Evolutionary conservation across 164 flowering plant genomes (phyloP), one percentile per base, ranked within the genome.

Genomic region (Euptelea pleiosperma): DNA sequence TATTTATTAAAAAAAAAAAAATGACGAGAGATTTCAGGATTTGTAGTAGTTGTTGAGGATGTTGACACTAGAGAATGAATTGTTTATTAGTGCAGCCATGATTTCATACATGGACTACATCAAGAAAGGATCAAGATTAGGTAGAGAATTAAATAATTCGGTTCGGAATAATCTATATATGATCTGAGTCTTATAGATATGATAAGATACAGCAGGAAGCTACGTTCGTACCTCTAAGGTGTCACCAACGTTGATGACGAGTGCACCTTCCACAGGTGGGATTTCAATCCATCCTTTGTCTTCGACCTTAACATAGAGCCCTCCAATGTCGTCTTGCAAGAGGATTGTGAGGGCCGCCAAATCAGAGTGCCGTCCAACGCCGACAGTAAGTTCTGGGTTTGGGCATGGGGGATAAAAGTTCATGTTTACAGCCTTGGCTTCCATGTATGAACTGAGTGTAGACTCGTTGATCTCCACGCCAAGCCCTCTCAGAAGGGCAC

Each of bases 161-260:
- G n/a, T n/a, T n/a, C n/a, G n/a, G n/a, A n/a, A n/a, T n/a, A n/a
- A n/a, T n/a, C n/a, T n/a, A n/a, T n/a, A n/a, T n/a, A n/a, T n/a
- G n/a, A n/a, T n/a, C n/a, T n/a, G n/a, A n/a, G n/a, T n/a, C n/a
- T n/a, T n/a, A n/a, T n/a, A n/a, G n/a, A n/a, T n/a, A n/a, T n/a
- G n/a, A n/a, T n/a, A n/a, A n/a, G 22, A 7, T 45, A 22, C 2
- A 2, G 8, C 4, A 47, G 53, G 35, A 26, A 8, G 8, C 3
- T 3, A 37, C 12, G 9, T 11, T 11, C 22, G 26, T 31, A 65
- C 69, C 64, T 65, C 69, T 21, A 65, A 53, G 16, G 69, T 65
- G 46, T 65, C 69, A 11, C 69, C 69, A 4, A 65, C 69, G 35
- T 65, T 65, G 64, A 65, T 52, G 41, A 65, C 69, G 11, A 65